A percentile compares a stretch with the other conserved stretches of the same genome.
phyloP scores from a whole-genome alignment of 2,329 filamentous ascomycete species.

The Trichophyton simii region DNA sequence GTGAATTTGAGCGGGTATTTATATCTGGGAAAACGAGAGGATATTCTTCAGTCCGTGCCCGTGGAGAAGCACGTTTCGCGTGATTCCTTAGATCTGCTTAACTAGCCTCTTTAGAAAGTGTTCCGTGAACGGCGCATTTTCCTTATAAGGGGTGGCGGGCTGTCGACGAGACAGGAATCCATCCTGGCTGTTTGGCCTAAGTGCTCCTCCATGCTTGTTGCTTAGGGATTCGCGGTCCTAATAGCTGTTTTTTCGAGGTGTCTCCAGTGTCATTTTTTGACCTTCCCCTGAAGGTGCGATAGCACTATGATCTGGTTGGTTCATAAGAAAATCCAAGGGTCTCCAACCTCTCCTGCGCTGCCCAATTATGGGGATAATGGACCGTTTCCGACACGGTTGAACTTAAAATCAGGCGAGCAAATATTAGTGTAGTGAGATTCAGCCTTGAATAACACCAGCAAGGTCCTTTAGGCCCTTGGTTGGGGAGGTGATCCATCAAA shows the following conservation, averaged over 20 bases:
- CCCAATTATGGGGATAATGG: background rate
- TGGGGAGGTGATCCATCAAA: background rate
- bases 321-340: background rate
- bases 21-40: background rate
- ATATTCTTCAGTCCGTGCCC: background rate
- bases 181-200: background rate
- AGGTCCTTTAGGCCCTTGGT: background rate
- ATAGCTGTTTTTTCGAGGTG: too few species aligned
- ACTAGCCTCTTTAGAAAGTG: background rate
- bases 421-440: background rate
- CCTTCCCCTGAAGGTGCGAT: background rate
- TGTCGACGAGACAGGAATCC: background rate
- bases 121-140: background rate
- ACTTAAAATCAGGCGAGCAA: background rate
- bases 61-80: background rate
- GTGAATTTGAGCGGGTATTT: constrained; percentile 2
- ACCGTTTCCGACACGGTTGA: background rate
- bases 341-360: background rate
- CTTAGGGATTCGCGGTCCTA: too few species aligned
- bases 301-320: background rate
- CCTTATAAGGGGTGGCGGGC: background rate
- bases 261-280: background rate
- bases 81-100: background rate
- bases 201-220: too few species aligned
- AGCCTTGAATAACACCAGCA: background rate